phyloP scores from a whole-genome alignment of 768 basidiomycete genomes.

The Tulasnella sp. region DNA sequence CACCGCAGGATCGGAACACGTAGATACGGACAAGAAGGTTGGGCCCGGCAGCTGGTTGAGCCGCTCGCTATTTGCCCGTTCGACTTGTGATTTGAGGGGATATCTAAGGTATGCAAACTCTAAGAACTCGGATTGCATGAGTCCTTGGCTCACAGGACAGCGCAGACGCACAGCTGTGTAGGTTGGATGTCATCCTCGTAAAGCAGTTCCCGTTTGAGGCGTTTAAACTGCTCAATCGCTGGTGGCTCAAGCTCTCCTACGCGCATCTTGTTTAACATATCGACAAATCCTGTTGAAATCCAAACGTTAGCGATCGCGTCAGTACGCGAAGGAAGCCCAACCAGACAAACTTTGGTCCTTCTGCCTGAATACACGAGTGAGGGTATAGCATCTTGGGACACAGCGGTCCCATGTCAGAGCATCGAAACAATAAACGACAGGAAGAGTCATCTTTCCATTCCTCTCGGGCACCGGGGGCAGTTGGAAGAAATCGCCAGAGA shows the following conservation, averaged over 20 bases:
- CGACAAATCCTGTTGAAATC: constrained; percentile 37
- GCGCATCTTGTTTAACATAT: constrained; percentile 49
- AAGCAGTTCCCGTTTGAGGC: constrained; percentile 51
- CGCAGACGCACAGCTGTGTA: constrained; percentile 62
- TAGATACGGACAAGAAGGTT: constrained; percentile 37
- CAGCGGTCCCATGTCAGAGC: constrained; percentile 41
- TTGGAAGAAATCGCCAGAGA: constrained; percentile 48
- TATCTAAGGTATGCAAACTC: constrained; percentile 44
- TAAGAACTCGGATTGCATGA: constrained; percentile 4
- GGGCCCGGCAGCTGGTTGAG: constrained; percentile 35
- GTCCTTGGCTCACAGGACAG: neutral
- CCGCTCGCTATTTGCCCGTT: constrained; percentile 56
- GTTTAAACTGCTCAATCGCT: constrained; percentile 49
- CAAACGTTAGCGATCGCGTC: neutral
- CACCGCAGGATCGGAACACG: constrained; percentile 33
- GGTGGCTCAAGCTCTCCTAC: constrained; percentile 40
- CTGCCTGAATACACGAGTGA: constrained; percentile 47
- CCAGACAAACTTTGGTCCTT: constrained; percentile 41
- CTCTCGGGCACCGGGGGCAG: constrained; percentile 43
- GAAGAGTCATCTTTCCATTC: constrained; percentile 33
- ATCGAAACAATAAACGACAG: constrained; percentile 40
- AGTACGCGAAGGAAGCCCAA: neutral
- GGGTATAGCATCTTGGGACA: constrained; percentile 41
- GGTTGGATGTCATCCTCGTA: constrained; percentile 75
- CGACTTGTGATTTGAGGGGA: constrained; percentile 68